Percentiles rank a stretch among this genome's conserved stretches.
These are phyloP conservation scores for Acanthamoeba royreba DNA, from an alignment of 208 protist genomes.

Conservation along the genomic window DNA sequence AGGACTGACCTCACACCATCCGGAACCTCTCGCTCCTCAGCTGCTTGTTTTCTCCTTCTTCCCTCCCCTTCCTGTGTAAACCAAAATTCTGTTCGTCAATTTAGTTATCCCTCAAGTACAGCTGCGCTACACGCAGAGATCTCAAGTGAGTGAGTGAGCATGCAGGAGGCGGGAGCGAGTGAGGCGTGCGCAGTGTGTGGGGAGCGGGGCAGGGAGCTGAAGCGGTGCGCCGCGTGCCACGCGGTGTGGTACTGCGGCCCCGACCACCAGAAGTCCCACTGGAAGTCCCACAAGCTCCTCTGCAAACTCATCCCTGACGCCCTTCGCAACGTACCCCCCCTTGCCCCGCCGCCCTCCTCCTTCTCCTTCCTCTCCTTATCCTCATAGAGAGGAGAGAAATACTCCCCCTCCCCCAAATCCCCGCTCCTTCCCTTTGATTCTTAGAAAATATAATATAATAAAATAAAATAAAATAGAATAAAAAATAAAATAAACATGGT, in stretches of 20 bases:
- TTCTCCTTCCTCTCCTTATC: background rate
- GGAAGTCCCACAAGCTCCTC: slow-evolving; percentile 15
- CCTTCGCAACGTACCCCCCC: background rate
- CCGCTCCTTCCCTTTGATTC: background rate
- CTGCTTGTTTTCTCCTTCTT: background rate
- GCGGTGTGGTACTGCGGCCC: background rate
- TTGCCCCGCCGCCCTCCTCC: background rate
- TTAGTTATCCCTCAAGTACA: no score
- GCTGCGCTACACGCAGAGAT: no score
- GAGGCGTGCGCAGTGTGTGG: background rate
- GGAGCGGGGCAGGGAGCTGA: background rate
- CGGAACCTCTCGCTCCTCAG: background rate
- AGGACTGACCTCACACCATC: background rate
- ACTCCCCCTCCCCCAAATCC: background rate
- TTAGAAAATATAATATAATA: background rate
- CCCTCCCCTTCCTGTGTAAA: no score
- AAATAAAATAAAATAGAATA: background rate
- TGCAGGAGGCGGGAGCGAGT: background rate
- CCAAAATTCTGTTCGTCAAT: no score
- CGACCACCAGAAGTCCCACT: slow-evolving; percentile 32
- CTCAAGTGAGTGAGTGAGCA: no score
- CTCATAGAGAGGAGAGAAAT: background rate
- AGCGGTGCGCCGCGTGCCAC: background rate
- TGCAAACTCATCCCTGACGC: slow-evolving; percentile 28
- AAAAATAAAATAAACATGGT: background rate